These are phyloP conservation scores for Aspergillus heteromorphus DNA, from an alignment of 495 filamentous ascomycete genomes.

Conservation along the genomic window DNA sequence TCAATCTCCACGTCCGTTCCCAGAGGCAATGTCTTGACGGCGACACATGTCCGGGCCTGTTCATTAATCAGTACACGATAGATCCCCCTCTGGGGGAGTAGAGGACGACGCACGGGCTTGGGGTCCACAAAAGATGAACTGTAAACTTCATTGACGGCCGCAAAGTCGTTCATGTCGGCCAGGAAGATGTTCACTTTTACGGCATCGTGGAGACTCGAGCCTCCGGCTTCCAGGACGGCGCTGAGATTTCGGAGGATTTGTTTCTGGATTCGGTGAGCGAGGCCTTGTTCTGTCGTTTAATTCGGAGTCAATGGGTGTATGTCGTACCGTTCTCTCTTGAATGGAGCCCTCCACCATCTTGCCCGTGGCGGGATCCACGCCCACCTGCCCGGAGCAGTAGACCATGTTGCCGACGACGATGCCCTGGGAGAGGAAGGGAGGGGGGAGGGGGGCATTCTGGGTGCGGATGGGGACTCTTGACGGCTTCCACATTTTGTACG, in stretches of 20 bases:
- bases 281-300: background rate
- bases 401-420: conserved; percentile 38
- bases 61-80: background rate
- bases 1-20: conserved; percentile 70
- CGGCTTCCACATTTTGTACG: conserved; percentile 10
- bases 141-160: conserved; percentile 57
- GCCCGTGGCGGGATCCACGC: conserved; percentile 44
- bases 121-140: conserved; percentile 48
- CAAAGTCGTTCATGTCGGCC: conserved; percentile 63
- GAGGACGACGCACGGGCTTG: conserved; percentile 40
- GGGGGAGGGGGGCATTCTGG: conserved; percentile 31
- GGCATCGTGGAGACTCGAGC: conserved; percentile 56
- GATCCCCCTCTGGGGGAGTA: background rate
- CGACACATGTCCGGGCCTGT: conserved; percentile 60
- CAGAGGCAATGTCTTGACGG: conserved; percentile 58
- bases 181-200: conserved; percentile 69
- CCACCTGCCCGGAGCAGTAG: conserved; percentile 46
- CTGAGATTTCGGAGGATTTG: conserved; percentile 58
- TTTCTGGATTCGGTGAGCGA: conserved; percentile 15
- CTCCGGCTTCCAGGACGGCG: conserved; percentile 59
- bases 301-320: background rate
- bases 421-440: conserved; percentile 41
- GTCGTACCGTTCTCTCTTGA: conserved; percentile 49
- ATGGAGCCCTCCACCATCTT: conserved; percentile 48
- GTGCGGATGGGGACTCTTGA: conserved; percentile 27